phyloP scores from a whole-genome alignment of 208 protist genomes.

The Leptomonas seymouri region DNA sequence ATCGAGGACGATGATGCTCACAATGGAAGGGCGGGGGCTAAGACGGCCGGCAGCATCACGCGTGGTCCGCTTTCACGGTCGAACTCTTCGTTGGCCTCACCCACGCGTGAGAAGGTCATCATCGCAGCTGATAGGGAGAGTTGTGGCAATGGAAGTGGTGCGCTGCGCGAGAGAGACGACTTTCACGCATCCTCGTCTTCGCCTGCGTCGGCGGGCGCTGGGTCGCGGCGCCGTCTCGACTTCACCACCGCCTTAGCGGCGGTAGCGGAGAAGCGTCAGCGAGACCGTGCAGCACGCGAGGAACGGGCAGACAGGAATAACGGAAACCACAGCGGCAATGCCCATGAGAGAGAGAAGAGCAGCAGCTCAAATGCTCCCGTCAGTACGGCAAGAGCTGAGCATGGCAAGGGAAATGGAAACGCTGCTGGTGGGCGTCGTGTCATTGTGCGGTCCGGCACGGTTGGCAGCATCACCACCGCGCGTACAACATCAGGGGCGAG shows the following conservation, averaged over 20 bases:
- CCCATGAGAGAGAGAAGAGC: neutral
- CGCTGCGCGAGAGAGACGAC: neutral
- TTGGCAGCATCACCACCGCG: conserved; percentile 26
- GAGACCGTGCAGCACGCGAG: conserved; percentile 26
- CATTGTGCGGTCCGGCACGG: conserved; percentile 22
- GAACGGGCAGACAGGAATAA: conserved; percentile 1
- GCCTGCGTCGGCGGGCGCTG: neutral
- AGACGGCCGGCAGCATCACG: neutral
- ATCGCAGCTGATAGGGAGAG: neutral
- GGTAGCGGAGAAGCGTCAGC: conserved; percentile 46
- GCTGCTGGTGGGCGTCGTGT: conserved; percentile 1
- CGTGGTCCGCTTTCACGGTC: neutral
- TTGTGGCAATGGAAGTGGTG: neutral
- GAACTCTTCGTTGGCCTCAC: neutral
- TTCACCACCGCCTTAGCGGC: conserved; percentile 41
- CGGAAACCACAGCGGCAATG: neutral
- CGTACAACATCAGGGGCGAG: neutral
- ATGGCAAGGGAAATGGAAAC: conserved; percentile 23
- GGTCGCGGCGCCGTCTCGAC: conserved; percentile 35
- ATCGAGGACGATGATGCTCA: no score
- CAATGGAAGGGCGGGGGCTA: no score
- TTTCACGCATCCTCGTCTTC: neutral
- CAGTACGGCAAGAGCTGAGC: neutral
- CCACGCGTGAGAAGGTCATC: neutral
- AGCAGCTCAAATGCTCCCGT: neutral